Conservation (phyloP, 176 grass and related monocot species). For the Rhynchospora tenuis region DNA sequence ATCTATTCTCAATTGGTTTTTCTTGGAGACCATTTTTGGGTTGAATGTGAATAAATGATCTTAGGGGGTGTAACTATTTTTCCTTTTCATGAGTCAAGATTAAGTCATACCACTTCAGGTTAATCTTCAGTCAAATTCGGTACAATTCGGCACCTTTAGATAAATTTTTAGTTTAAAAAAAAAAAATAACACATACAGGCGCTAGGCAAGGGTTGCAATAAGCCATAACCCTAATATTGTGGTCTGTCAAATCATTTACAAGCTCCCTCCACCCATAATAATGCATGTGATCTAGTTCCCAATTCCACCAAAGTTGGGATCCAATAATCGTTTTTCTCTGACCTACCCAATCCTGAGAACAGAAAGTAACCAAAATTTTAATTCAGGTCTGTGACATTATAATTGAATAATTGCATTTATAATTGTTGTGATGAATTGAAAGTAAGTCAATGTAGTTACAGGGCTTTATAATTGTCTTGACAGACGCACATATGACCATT, state of each 20-base stretch:
- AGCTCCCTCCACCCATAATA: constrained; percentile 78
- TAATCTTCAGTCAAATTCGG: neutral
- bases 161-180: constrained; percentile 11
- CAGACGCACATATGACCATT: no score
- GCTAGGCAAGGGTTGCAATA: constrained; percentile 95
- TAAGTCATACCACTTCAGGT: neutral
- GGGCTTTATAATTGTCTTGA: no score
- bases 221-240: constrained; percentile 55
- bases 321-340: constrained; percentile 89
- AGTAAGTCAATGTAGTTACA: neutral
- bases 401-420: neutral
- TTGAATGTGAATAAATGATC: neutral
- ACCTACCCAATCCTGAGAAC: constrained; percentile 78
- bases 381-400: neutral
- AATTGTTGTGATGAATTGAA: neutral
- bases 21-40: neutral
- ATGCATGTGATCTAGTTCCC: constrained; percentile 60
- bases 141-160: neutral
- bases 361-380: neutral
- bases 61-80: neutral
- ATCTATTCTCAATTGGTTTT: neutral
- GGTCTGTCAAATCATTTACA: constrained; percentile 34
- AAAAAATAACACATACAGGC: constrained; percentile 29
- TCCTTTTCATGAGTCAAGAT: neutral
- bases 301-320: constrained; percentile 96